Evolutionary conservation across 78 protist species (phyloP).

Genomic region (Goniomonas avonlea): DNA sequence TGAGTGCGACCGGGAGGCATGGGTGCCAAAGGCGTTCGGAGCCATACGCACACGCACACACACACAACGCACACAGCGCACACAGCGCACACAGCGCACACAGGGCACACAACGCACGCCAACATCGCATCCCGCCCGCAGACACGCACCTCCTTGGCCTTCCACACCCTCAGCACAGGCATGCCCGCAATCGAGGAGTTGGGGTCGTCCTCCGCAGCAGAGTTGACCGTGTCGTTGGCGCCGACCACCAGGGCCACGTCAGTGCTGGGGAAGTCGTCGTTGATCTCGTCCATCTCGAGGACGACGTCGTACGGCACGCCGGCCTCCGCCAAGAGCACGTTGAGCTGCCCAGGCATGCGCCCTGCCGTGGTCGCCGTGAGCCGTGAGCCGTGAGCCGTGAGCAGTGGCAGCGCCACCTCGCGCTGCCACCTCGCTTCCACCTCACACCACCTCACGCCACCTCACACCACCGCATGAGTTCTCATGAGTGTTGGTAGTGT

Average conservation of each 20-base stretch:
- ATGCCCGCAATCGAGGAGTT: constrained; percentile 85
- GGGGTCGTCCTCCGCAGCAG: constrained; percentile 92
- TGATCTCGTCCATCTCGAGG: constrained; percentile 95
- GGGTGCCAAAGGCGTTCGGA: neutral
- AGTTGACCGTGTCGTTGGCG: constrained; percentile 97
- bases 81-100: too few relatives aligned
- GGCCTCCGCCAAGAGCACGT: constrained; percentile 94
- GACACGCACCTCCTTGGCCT: constrained; percentile 19
- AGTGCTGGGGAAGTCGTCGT: constrained; percentile 61
- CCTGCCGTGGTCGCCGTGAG: too few relatives aligned
- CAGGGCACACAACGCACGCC: too few relatives aligned
- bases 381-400: too few relatives aligned
- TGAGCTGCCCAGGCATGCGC: constrained; percentile 92
- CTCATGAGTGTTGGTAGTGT: too few relatives aligned
- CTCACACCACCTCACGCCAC: too few relatives aligned
- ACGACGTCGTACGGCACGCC: constrained; percentile 94
- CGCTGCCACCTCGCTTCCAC: too few relatives aligned
- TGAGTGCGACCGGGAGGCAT: neutral
- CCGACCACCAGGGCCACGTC: constrained; percentile 82
- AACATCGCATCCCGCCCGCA: neutral
- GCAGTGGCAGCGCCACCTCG: too few relatives aligned
- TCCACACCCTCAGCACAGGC: constrained; percentile 85
- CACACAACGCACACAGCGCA: too few relatives aligned
- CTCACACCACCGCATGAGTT: too few relatives aligned
- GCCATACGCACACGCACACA: too few relatives aligned